Evolutionary conservation across 176 grass and related monocot genomes (phyloP).

Genomic region (Areca catechu): DNA sequence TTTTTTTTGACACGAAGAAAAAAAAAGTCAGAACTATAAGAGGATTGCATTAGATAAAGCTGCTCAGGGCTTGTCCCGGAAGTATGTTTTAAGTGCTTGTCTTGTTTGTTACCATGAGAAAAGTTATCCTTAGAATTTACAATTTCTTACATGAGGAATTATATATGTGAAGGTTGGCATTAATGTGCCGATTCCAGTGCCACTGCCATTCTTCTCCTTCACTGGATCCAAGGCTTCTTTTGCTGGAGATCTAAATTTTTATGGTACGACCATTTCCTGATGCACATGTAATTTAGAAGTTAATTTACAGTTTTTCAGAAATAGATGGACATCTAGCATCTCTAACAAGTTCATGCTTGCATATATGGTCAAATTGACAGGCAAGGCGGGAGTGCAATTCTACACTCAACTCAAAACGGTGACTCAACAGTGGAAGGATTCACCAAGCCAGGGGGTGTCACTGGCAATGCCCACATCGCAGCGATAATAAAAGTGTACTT

Average conservation of each 20-base stretch:
- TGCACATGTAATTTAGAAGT: too few species aligned
- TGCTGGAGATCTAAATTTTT: constrained; percentile 95
- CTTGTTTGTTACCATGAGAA: too few species aligned
- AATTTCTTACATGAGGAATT: too few species aligned
- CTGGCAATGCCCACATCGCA: constrained; percentile 91
- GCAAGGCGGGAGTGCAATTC: constrained; percentile 91
- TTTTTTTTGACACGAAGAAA: too few species aligned
- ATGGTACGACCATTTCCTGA: neutral
- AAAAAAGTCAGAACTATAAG: too few species aligned
- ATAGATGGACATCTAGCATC: too few species aligned
- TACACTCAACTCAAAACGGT: constrained; percentile 95
- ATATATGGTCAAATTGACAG: constrained; percentile 22
- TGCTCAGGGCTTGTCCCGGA: too few species aligned
- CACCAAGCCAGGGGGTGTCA: constrained; percentile 43
- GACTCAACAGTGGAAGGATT: constrained; percentile 94
- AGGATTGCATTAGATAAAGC: too few species aligned
- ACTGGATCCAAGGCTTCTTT: constrained; percentile 87
- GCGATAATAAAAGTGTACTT: constrained; percentile 18
- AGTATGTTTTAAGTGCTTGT: too few species aligned
- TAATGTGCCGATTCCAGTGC: constrained; percentile 93
- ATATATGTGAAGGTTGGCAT: constrained; percentile 59
- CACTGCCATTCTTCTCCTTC: constrained; percentile 93
- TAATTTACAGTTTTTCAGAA: too few species aligned
- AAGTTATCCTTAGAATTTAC: too few species aligned
- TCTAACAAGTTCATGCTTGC: too few species aligned